Base-by-base conservation (phyloP, 1,139 yeast species). In the Protomyces inundatus region DNA sequence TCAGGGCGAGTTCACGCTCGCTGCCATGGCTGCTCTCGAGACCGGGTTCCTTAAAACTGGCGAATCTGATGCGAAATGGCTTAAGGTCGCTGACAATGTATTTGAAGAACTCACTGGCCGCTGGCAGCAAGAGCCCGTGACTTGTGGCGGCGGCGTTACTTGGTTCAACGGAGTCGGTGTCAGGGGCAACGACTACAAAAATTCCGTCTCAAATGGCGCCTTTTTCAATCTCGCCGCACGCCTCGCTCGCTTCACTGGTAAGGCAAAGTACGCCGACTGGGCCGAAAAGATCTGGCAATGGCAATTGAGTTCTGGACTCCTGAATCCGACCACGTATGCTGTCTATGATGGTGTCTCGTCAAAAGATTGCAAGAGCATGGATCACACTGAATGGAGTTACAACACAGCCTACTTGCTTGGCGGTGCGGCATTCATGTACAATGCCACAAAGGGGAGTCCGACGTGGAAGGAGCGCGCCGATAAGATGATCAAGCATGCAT, bases 1-100 rank as follows among this genome's bases (percentile, higher is more conserved):
- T 79, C 95, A 89, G 76, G 95, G 89, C 0, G 86, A 89, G 69
- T 90, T 96, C 96, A 96, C 91, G 0, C 77, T 90, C 64, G 84
- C 93, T 0, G 93, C 81, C 3, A 85, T 90, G 85, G 84, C 81
- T 37, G 96, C 96, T 0, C 87, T 91, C 2, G 97, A 90, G 73
- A 79, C 84, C 73, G 88, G 88, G 76, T 87, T 87, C 73, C 77
- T 86, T 14, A 82, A 84, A 69, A 69, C 74, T 2, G 23, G 23
- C 23, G 2, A 23, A 2, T 2, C 1, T 23, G 70, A 75, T 55
- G 85, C 86, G 63, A 77, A 83, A 65, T 88, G 95, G 95, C 77
- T 85, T 42, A 79, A 82, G 40, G 77, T 87, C 69, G 83, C 90
- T 0, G 89, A 86, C 74, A 91, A 90, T 7, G 85, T 86, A 40